Evolutionary conservation across 2,329 filamentous ascomycete species (phyloP).

Genomic region (Exophiala lecanii-corni): DNA sequence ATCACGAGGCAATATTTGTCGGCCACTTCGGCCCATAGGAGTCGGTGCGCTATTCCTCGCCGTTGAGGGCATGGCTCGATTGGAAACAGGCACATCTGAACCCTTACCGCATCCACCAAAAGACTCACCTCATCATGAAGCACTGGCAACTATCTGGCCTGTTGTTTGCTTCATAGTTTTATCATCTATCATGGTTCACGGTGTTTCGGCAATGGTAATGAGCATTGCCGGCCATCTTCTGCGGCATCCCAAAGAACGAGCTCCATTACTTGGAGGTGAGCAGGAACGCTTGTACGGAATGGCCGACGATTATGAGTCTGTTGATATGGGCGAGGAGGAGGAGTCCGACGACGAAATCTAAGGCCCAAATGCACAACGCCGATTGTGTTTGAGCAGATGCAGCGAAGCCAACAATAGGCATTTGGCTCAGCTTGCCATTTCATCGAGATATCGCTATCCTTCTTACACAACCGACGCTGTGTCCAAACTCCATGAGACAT

Average conservation of each 20-base stretch:
- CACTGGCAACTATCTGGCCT: conserved; percentile 49
- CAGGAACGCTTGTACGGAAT: conserved; percentile 48
- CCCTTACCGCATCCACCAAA: conserved; percentile 43
- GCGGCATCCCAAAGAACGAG: conserved; percentile 43
- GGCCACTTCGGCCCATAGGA: conserved; percentile 58
- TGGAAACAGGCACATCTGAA: conserved; percentile 46
- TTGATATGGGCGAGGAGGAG: conserved; percentile 31
- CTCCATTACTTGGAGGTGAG: conserved; percentile 48
- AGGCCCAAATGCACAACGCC: too few species aligned
- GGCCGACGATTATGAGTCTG: conserved; percentile 41
- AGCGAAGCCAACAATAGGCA: too few species aligned
- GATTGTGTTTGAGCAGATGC: too few species aligned
- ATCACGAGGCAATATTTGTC: conserved; percentile 50
- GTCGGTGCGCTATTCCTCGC: conserved; percentile 54
- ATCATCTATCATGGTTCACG: conserved; percentile 52
- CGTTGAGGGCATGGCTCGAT: conserved; percentile 50
- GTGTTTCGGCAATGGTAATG: conserved; percentile 48
- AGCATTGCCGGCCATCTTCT: conserved; percentile 47
- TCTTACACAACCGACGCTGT: too few species aligned
- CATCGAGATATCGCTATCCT: too few species aligned
- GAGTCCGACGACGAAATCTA: conserved; percentile 4
- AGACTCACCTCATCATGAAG: conserved; percentile 32
- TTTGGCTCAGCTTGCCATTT: too few species aligned
- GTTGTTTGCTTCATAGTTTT: conserved; percentile 53
- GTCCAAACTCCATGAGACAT: too few species aligned